Percentiles rank a stretch among this genome's conserved stretches.
phyloP scores from a whole-genome alignment of 2,329 filamentous ascomycete species.

The Botryotinia globosa region DNA sequence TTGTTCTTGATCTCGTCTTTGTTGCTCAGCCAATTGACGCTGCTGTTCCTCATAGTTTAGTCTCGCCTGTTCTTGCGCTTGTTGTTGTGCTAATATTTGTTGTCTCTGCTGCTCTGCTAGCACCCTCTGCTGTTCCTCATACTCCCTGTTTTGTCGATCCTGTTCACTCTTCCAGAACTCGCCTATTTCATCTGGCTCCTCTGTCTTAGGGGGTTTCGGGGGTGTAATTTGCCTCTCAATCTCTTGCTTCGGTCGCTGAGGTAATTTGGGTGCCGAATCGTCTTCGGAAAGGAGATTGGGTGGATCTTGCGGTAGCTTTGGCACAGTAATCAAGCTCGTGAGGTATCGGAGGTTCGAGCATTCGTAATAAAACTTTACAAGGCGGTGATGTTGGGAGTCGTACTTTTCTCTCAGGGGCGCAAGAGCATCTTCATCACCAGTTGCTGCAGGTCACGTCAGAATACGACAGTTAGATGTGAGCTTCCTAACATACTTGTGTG shows the following conservation, averaged over 20 bases:
- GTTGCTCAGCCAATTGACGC: slow-evolving; percentile 80
- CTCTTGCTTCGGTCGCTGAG: slow-evolving; percentile 74
- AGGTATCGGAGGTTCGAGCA: slow-evolving; percentile 97
- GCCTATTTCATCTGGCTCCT: slow-evolving; percentile 90
- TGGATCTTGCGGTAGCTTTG: slow-evolving; percentile 90
- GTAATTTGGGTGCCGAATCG: slow-evolving; percentile 77
- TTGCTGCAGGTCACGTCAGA: slow-evolving; percentile 51
- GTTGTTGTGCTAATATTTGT: slow-evolving; percentile 75
- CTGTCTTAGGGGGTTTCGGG: slow-evolving; percentile 61
- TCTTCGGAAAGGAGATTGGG: slow-evolving; percentile 86
- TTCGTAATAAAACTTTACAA: slow-evolving; percentile 98
- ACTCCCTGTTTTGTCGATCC: slow-evolving; percentile 87
- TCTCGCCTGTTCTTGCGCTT: slow-evolving; percentile 81
- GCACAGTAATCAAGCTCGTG: slow-evolving; percentile 92
- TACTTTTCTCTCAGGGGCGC: slow-evolving; percentile 85
- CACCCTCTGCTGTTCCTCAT: slow-evolving; percentile 88
- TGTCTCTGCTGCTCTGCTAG: slow-evolving; percentile 84
- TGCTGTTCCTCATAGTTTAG: slow-evolving; percentile 99
- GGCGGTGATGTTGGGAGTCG: slow-evolving; percentile 91
- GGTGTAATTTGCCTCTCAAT: slow-evolving; percentile 68
- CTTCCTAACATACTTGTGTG: slow-evolving; percentile 72
- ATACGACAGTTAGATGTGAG: not conserved
- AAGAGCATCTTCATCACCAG: slow-evolving; percentile 89
- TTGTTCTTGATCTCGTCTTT: slow-evolving; percentile 85
- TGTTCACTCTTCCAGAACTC: slow-evolving; percentile 98